Conservation (phyloP, 139 green algal genomes). For the Desmodesmus armatus region DNA sequence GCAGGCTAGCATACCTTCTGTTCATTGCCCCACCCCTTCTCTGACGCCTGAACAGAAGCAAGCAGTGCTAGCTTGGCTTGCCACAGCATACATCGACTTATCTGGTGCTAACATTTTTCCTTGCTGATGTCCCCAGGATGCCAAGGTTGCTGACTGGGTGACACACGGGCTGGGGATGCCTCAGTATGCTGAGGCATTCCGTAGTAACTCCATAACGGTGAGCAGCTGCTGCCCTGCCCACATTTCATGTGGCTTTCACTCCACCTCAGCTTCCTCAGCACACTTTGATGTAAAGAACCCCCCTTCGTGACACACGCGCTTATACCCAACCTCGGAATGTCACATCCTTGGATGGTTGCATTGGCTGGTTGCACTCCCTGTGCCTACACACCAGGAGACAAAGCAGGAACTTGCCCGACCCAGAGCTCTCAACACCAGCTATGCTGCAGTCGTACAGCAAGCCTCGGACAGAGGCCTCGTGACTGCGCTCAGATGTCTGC, state of each 20-base stretch:
- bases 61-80: background rate
- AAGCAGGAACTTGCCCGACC: no score
- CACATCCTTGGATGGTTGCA: background rate
- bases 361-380: background rate
- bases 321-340: background rate
- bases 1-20: background rate
- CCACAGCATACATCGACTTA: background rate
- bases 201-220: slow-evolving; percentile 58
- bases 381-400: no score
- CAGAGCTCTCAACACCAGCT: no score
- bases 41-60: background rate
- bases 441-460: background rate
- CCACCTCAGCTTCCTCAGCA: no score
- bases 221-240: background rate
- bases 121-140: slow-evolving; percentile 30
- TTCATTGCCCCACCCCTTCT: background rate
- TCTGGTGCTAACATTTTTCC: background rate
- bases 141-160: slow-evolving; percentile 66
- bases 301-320: background rate
- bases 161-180: slow-evolving; percentile 58
- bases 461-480: background rate
- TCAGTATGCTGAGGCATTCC: slow-evolving; percentile 64
- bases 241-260: background rate
- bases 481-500: background rate
- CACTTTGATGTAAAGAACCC: no score